These are phyloP conservation scores for Colletotrichum phormii DNA, from an alignment of 2,329 filamentous ascomycete species.

Conservation along the genomic window DNA sequence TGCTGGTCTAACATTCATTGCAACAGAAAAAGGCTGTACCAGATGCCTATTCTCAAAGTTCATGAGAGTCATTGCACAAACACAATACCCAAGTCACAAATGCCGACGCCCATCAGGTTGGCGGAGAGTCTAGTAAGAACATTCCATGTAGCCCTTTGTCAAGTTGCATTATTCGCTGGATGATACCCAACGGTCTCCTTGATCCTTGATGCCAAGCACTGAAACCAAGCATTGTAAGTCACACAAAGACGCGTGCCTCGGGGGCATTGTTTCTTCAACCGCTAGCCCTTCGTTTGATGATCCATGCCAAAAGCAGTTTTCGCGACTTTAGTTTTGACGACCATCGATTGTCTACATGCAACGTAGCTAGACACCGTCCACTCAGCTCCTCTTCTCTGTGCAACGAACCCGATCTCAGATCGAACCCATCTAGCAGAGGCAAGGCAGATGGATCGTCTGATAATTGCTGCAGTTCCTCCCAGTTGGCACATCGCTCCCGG, in stretches of 20 bases:
- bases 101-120: too few species aligned
- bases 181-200: slow-evolving; percentile 25
- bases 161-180: neutral
- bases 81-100: neutral
- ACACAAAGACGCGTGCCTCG: neutral
- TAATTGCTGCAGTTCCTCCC: slow-evolving; percentile 65
- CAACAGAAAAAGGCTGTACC: neutral
- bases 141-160: neutral
- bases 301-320: neutral
- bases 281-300: neutral
- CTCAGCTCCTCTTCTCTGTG: neutral
- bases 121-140: neutral
- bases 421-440: slow-evolving; percentile 52
- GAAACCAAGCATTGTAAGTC: slow-evolving; percentile 3
- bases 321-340: neutral
- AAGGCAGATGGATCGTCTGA: slow-evolving; percentile 66
- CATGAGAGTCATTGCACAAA: neutral
- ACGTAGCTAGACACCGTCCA: neutral
- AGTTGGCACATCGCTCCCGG: slow-evolving; percentile 60
- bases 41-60: neutral
- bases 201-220: slow-evolving; percentile 7
- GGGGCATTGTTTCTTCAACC: neutral
- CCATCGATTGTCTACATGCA: slow-evolving; percentile 26
- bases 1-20: too few species aligned
- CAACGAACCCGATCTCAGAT: neutral